These are phyloP conservation scores for Primulina tabacum DNA, from an alignment of 257 asterid species.

Conservation along the genomic window DNA sequence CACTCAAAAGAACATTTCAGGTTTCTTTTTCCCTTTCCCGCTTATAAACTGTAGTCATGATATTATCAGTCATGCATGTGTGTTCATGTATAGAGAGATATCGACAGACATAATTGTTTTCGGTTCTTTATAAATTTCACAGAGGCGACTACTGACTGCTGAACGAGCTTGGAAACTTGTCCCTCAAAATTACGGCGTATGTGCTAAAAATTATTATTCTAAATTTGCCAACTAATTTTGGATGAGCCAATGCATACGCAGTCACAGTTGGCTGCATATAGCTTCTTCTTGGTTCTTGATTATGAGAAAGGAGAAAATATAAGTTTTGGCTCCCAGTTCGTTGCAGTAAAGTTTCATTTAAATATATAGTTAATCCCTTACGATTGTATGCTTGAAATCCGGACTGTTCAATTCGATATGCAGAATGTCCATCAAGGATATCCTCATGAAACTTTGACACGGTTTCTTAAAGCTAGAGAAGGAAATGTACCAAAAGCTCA, in stretches of 20 bases:
- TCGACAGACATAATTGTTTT: background rate
- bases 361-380: background rate
- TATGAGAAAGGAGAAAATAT: too few relatives aligned
- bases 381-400: constrained; percentile 3
- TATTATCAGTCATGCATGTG: background rate
- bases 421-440: constrained; percentile 70
- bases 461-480: constrained; percentile 68
- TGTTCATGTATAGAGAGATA: background rate
- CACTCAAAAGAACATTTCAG: constrained; percentile 56
- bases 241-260: background rate
- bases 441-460: constrained; percentile 55
- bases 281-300: background rate
- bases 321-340: background rate
- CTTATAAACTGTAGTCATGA: background rate
- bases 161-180: background rate
- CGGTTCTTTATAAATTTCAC: background rate
- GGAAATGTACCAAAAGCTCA: constrained; percentile 60
- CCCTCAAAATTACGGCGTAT: background rate
- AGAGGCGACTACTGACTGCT: background rate
- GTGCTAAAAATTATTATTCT: background rate
- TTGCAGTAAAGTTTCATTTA: too few relatives aligned
- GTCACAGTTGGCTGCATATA: background rate
- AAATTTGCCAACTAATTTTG: background rate
- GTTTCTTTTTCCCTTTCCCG: constrained; percentile 26
- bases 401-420: constrained; percentile 22